Evolutionary conservation across 345 rosid genomes (phyloP).

Genomic region (Rubroshorea leprosula): DNA sequence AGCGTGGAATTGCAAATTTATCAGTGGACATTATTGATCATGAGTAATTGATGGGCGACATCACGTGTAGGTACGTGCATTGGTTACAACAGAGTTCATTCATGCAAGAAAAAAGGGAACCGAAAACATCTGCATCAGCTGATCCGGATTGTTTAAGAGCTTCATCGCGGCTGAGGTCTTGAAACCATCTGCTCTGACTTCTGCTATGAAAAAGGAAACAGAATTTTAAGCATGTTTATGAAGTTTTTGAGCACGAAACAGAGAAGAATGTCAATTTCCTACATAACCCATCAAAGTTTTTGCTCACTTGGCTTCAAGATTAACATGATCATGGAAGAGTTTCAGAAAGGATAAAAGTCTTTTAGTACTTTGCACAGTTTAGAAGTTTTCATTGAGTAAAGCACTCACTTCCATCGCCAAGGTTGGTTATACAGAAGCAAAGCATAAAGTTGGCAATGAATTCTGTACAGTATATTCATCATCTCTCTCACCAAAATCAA

Average conservation of each 20-base stretch:
- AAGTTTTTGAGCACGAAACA: neutral
- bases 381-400: neutral
- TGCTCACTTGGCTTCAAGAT: too few relatives aligned
- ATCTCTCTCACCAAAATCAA: neutral
- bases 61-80: neutral
- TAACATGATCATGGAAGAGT: too few relatives aligned
- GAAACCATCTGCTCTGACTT: conserved; percentile 64
- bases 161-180: conserved; percentile 28
- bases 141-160: neutral
- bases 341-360: neutral
- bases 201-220: conserved; percentile 26
- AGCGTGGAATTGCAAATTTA: too few relatives aligned
- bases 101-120: too few relatives aligned
- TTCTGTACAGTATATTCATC: too few relatives aligned
- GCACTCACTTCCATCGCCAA: too few relatives aligned
- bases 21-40: too few relatives aligned
- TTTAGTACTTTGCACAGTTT: neutral
- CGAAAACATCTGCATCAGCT: conserved; percentile 2
- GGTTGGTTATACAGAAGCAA: too few relatives aligned
- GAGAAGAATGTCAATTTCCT: neutral
- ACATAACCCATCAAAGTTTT: neutral
- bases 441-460: too few relatives aligned
- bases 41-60: neutral
- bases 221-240: neutral
- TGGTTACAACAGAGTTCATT: neutral